A percentile compares a stretch with the other conserved stretches of the same genome.
Evolutionary conservation across 2,329 filamentous ascomycete genomes (phyloP).

Genomic region (Talaromyces albobiverticillius): DNA sequence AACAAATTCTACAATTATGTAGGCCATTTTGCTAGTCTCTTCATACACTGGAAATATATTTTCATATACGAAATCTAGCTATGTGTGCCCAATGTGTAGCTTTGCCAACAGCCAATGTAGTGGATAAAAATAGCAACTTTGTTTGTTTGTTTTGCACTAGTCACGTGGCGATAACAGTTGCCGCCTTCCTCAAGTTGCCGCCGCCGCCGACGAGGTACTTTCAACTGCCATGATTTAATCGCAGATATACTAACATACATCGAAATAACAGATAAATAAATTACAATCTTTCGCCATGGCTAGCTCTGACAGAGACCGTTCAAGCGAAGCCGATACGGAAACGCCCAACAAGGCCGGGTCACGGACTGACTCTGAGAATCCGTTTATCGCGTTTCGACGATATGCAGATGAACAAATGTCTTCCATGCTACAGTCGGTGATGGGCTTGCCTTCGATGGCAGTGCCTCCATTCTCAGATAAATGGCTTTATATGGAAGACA

Average conservation of each 20-base stretch:
- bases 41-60: too few species aligned
- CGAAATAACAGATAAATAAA: too few species aligned
- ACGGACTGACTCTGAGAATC: conserved; percentile 45
- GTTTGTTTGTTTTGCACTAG: conserved; percentile 18
- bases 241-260: neutral
- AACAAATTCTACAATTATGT: too few species aligned
- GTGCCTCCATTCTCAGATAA: conserved; percentile 28
- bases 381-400: conserved; percentile 60
- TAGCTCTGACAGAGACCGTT: conserved; percentile 1
- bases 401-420: conserved; percentile 59
- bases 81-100: too few species aligned
- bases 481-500: conserved; percentile 34
- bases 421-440: conserved; percentile 52
- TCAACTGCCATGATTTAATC: neutral
- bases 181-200: conserved; percentile 28
- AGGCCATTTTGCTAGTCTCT: too few species aligned
- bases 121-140: neutral
- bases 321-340: conserved; percentile 3
- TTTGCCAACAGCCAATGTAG: too few species aligned
- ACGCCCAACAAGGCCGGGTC: conserved; percentile 15
- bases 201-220: neutral
- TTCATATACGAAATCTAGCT: too few species aligned
- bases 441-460: conserved; percentile 42
- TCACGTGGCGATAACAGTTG: conserved; percentile 30
- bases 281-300: too few species aligned